A percentile compares a stretch with the other conserved stretches of the same genome.
phyloP scores from a whole-genome alignment of 306 rosid species.

The Quillaja saponaria region DNA sequence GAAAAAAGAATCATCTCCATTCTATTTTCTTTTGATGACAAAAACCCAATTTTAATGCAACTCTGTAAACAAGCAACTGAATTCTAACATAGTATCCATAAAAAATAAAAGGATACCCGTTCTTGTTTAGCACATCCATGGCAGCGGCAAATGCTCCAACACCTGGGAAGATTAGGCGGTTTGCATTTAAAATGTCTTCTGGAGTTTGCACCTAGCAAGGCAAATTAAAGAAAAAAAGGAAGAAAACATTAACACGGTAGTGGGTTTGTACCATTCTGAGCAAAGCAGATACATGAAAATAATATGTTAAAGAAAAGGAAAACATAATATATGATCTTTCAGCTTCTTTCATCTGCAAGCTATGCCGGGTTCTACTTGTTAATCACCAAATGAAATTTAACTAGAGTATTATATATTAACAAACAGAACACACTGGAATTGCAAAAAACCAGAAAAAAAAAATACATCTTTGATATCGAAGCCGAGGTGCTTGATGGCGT shows the following conservation, averaged over 20 bases:
- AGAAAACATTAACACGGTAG: not conserved
- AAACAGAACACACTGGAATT: not conserved
- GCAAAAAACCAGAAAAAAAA: conserved; percentile 5
- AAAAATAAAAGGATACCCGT: conserved; percentile 49
- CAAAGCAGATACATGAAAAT: too few relatives aligned
- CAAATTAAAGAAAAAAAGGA: not conserved
- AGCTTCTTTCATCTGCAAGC: conserved; percentile 2
- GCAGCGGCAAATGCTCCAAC: conserved; percentile 94
- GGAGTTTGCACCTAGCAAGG: conserved; percentile 75
- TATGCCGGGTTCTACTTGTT: too few relatives aligned
- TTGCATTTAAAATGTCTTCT: conserved; percentile 75
- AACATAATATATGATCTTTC: too few relatives aligned
- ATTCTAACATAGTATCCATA: not conserved
- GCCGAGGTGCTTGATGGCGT: conserved; percentile 80
- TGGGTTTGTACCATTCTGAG: too few relatives aligned
- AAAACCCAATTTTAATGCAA: conserved; percentile 17
- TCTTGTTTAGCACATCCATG: conserved; percentile 82
- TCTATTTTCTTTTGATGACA: conserved; percentile 10
- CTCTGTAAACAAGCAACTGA: conserved; percentile 13
- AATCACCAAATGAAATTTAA: too few relatives aligned
- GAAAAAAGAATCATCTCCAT: conserved; percentile 1
- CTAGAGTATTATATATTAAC: too few relatives aligned
- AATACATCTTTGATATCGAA: conserved; percentile 84
- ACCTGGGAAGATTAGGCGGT: conserved; percentile 80
- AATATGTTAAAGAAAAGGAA: too few relatives aligned